Evolutionary conservation across 2,329 filamentous ascomycete genomes (phyloP), one percentile per base, ranked within the genome.

Genomic region (Septoria linicola): DNA sequence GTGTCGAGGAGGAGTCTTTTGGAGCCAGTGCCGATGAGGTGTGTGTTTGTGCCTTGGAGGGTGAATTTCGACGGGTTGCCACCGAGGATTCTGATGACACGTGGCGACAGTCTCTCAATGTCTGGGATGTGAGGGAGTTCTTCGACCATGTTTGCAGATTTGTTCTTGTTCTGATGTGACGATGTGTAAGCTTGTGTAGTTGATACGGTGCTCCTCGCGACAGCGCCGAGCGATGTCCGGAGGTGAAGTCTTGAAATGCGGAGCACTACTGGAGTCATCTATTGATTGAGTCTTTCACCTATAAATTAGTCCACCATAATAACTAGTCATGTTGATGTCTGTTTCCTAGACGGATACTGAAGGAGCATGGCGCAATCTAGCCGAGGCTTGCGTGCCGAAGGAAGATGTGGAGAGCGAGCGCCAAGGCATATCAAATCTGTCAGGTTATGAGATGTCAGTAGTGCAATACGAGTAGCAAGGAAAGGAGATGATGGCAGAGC

Each of bases 41-140:
- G 99, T 27, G 93, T 99, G 70, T 99, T 99, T 60, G 93, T 96
- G 77, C 81, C 82, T 78, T 84, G 82, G n/a, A 84, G 68, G 0
- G 80, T 80, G 65, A 83, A 84, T 76, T 95, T 96, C 66, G 88
- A 83, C 10, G 93, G 92, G 70, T 99, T 99, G 7, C 88, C 89
- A 52, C 87, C 93, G 14, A 97, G 76, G 55, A 99, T 88, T 49
- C 93, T 82, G 57, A 96, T 85, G 37, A 91, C 87, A 11, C 80
- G 76, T 16, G 87, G 80, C 65, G 88, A 92, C 48, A 97, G 77
- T 54, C 86, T 82, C 70, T 92, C 84, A 43, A 95, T 80, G 54
- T 86, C 82, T 3, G 84, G 83, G 11, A 97, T 78, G 14, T 78
- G 69, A 21, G 81, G 77, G 5, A 90, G 76, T 56, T 53, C 20